Percentiles rank a stretch among this genome's conserved stretches.
Evolutionary conservation across 176 grass and related monocot genomes (phyloP).

Genomic region (Hyparrhenia diplandra): DNA sequence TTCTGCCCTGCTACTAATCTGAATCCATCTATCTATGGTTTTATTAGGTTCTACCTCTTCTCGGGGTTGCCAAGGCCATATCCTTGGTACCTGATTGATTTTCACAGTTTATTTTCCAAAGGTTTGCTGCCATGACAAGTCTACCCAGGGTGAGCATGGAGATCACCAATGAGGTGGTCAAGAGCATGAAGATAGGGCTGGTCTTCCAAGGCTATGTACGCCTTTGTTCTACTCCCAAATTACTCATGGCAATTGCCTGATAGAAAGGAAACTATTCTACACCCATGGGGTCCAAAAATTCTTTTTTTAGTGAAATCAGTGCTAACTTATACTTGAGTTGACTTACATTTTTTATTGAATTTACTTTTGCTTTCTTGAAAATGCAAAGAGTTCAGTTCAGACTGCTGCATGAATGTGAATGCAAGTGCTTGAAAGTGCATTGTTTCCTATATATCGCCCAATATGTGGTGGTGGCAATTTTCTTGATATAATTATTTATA

Average conservation of each 20-base stretch:
- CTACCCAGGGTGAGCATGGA: constrained; percentile 57
- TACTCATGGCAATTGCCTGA: background rate
- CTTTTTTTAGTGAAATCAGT: background rate
- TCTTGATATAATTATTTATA: too few species aligned
- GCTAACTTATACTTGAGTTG: background rate
- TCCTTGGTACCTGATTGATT: background rate
- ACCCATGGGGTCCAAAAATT: background rate
- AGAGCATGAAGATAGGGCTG: constrained; percentile 87
- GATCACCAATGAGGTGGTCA: constrained; percentile 73
- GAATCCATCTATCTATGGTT: constrained; percentile 1
- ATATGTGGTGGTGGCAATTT: background rate
- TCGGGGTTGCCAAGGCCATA: background rate
- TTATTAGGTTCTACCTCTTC: constrained; percentile 13
- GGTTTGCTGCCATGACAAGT: background rate
- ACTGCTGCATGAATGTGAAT: background rate
- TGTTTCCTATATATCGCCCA: background rate
- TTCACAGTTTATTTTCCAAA: background rate
- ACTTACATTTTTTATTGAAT: background rate
- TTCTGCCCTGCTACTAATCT: background rate
- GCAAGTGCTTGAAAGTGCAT: constrained; percentile 1
- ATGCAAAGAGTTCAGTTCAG: background rate
- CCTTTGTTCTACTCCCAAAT: background rate
- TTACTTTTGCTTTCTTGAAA: background rate
- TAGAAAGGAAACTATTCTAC: background rate
- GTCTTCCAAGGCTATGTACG: constrained; percentile 81